Evolutionary conservation across 192 early-diverging fungal species (phyloP).

Genomic region (Backusella sp.): DNA sequence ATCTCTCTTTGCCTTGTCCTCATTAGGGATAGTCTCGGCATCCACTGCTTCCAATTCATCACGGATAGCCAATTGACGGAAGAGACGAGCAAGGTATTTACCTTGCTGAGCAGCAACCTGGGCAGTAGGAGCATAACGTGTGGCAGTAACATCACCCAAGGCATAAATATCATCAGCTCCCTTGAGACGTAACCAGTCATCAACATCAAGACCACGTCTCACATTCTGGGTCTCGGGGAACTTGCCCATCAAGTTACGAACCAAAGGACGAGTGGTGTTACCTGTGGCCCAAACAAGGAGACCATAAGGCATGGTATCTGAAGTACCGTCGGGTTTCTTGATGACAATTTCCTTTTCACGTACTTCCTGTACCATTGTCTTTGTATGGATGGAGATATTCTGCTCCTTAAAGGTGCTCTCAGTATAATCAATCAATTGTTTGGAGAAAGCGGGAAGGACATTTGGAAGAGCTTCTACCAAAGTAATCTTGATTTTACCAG

Average conservation of each 20-base stretch:
- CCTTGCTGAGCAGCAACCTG: slow-evolving; percentile 90
- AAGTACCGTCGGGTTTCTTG: slow-evolving; percentile 58
- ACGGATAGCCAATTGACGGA: slow-evolving; percentile 60
- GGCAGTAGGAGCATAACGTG: slow-evolving; percentile 76
- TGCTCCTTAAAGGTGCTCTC: slow-evolving; percentile 74
- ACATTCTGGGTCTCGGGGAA: slow-evolving; percentile 58
- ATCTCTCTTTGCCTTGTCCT: slow-evolving; percentile 27
- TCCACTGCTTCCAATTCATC: slow-evolving; percentile 39
- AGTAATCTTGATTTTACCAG: slow-evolving; percentile 77
- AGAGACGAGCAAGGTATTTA: slow-evolving; percentile 72
- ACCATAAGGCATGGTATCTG: slow-evolving; percentile 69
- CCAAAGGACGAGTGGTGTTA: slow-evolving; percentile 68
- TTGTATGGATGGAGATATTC: slow-evolving; percentile 69
- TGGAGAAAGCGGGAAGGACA: slow-evolving; percentile 75
- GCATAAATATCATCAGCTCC: slow-evolving; percentile 65
- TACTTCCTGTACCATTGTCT: slow-evolving; percentile 82
- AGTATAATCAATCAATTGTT: slow-evolving; percentile 77
- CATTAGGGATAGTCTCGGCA: not conserved
- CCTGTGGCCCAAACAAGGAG: slow-evolving; percentile 87
- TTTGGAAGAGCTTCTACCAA: slow-evolving; percentile 76
- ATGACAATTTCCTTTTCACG: slow-evolving; percentile 70
- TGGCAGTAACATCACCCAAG: slow-evolving; percentile 74
- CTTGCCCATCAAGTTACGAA: slow-evolving; percentile 63
- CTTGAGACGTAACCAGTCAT: slow-evolving; percentile 67
- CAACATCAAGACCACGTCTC: slow-evolving; percentile 69